Conservation (phyloP, 2,329 filamentous ascomycete genomes). For the Arthrobotrys sinensis region DNA sequence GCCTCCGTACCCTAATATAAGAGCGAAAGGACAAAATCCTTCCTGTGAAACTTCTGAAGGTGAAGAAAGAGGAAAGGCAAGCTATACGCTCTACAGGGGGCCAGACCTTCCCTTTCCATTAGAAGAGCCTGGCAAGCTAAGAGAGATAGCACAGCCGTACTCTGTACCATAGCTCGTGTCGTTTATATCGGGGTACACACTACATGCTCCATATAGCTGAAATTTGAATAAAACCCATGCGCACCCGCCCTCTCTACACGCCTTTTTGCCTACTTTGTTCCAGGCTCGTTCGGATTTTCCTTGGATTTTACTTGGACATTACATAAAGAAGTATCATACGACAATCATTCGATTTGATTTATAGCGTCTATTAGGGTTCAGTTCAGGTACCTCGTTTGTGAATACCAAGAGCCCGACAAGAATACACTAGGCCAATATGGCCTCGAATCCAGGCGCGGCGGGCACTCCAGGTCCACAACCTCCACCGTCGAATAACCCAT, state of each 20-base stretch:
- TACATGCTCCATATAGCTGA: neutral
- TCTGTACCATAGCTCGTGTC: neutral
- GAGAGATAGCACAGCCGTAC: constrained; percentile 33
- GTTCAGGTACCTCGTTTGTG: neutral
- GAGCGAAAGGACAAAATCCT: constrained; percentile 6
- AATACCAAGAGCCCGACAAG: constrained; percentile 6
- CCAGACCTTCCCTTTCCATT: neutral
- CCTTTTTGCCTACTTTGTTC: neutral
- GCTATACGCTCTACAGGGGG: constrained; percentile 4
- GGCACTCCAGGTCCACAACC: constrained; percentile 37
- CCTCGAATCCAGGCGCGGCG: constrained; percentile 41
- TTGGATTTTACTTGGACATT: neutral
- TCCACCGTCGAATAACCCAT: constrained; percentile 45
- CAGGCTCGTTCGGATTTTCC: neutral
- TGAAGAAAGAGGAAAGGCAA: neutral
- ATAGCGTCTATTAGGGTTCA: neutral
- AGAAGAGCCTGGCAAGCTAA: neutral
- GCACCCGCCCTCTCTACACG: neutral
- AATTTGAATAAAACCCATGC: constrained; percentile 17
- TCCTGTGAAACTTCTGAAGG: constrained; percentile 27
- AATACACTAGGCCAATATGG: constrained; percentile 40
- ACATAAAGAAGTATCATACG: constrained; percentile 15
- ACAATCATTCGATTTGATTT: constrained; percentile 8
- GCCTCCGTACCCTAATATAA: neutral
- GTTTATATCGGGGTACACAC: constrained; percentile 23